Evolutionary conservation across 2,329 filamentous ascomycete species (phyloP), one percentile per base, ranked within the genome.

Genomic region (Helicocarpus griseus): DNA sequence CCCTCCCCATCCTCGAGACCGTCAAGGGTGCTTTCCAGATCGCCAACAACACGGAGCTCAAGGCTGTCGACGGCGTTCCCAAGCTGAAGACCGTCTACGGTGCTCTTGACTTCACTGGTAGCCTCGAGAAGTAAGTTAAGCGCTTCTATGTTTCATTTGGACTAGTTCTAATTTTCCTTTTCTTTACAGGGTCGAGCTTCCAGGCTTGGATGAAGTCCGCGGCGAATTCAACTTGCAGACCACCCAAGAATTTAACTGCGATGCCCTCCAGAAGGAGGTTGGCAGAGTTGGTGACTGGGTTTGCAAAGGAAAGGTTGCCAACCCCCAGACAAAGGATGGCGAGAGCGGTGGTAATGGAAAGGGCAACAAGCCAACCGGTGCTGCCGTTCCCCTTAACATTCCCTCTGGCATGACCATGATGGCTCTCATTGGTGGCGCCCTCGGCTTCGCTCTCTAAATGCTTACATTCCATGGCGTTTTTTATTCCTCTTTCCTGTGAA

Each of bases 31-130:
- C 86, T 67, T 80, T 95, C 67, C 82, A 86, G 61, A 81, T 98
- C 65, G 85, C 87, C 72, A 95, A 95, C 81, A 96, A 97, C 83
- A 87, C 88, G 55, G 74, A 76, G 51, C 79, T 96, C 31, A 61
- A 71, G 52, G 67, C 73, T 54, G 76, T 96, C 52, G 70, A 79
- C 57, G 81, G 81, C 31, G 86, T 97, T 72, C 77, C 79, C 55
- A 66, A 75, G 57, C 79, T 98, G 26, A 65, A 79, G 65, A 79
- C 74, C 51, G 81, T 96, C 53, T 79, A 77, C 57, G 91, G 90
- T 73, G 89, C 88, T 62, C 77, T 97, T 65, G 85, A 89, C 69
- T 81, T 95, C 69, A 83, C 83, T 62, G 93, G 93, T 63, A 86
- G 82, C 75, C 94, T 96, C 71, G 78, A 82, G 57, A 76, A 80